phyloP scores from a whole-genome alignment of 768 basidiomycete genomes.

The Phanerochaete sordida region DNA sequence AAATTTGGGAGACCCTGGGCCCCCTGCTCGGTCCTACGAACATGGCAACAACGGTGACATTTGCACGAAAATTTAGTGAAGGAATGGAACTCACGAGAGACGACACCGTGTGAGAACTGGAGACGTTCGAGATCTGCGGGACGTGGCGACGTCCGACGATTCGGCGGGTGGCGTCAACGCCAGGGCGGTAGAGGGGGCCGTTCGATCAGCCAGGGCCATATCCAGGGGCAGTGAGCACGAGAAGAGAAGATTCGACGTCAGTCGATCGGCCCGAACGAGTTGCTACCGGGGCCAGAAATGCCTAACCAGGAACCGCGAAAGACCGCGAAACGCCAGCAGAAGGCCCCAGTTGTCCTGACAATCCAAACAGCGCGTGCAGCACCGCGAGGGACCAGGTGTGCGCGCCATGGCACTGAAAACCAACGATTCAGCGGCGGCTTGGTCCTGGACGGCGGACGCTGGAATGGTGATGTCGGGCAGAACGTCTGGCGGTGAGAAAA shows the following conservation, averaged over 20 bases:
- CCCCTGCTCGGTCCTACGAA: neutral
- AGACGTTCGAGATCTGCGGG: neutral
- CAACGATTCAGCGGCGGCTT: neutral
- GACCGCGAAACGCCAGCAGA: neutral
- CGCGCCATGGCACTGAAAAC: neutral
- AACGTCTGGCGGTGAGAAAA: neutral
- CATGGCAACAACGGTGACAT: neutral
- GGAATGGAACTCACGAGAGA: neutral
- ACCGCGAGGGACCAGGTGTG: neutral
- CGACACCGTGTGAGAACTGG: neutral
- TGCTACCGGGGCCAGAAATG: neutral
- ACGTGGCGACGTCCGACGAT: neutral
- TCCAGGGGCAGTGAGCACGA: neutral
- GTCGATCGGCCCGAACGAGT: neutral
- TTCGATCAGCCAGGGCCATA: neutral
- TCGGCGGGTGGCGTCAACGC: neutral
- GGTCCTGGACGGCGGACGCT: neutral
- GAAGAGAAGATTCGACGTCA: neutral
- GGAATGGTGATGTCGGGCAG: neutral
- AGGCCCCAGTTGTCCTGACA: conserved; percentile 10
- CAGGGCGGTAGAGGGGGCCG: neutral
- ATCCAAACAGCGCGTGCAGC: neutral
- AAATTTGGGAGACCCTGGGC: neutral
- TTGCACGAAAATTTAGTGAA: neutral
- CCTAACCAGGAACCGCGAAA: neutral